Base-by-base conservation (phyloP, 169 alveolate species). In the Plasmodium gallinaceum region DNA sequence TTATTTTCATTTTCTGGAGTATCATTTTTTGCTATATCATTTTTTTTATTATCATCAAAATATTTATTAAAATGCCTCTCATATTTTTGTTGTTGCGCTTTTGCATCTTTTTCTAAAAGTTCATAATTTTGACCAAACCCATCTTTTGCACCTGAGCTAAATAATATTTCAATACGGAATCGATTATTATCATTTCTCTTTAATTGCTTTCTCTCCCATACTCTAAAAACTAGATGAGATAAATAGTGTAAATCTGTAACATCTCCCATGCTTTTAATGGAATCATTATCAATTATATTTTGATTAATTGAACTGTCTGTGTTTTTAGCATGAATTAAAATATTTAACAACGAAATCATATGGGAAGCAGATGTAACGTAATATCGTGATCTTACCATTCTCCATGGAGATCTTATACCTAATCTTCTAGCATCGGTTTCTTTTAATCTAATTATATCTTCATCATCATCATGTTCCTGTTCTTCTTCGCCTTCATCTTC, bases 291-390 rank as follows among this genome's bases (percentile, higher is more conserved):
- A 0, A 90, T 88, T 52, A 70, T 90, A 71, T 88, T 64, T 37
- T 90, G 94, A 14, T 78, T 87, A 39, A 87, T 93, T 42, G 92
- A 74, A 42, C 60, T 88, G 24, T 92, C 95, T 18, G 88, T 90
- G 42, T 92, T 68, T 68, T 93, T 93, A 5, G 94, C 92, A 74
- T 93, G 91, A 16, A 90, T 92, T 45, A 95, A 70, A 51, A 96
- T 91, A 78, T 94, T 96, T 64, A 94, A 91, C 9, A 96, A 87
- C 2, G 96, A 93, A 65, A 94, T 90, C 88, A 96, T 88, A 72
- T 95, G 97, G 2, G 97, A 94, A 16, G 98, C 98, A 16, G 97
- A 95, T 6, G 98, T 95, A 10, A 96, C 98, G 88, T 96, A 96
- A 93, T 94, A 96, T 22, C 98, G 88, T 45, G 97, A 94, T 16